Evolutionary conservation across 805 yeast genomes (phyloP).

Genomic region (Spathaspora hagerdaliae): DNA sequence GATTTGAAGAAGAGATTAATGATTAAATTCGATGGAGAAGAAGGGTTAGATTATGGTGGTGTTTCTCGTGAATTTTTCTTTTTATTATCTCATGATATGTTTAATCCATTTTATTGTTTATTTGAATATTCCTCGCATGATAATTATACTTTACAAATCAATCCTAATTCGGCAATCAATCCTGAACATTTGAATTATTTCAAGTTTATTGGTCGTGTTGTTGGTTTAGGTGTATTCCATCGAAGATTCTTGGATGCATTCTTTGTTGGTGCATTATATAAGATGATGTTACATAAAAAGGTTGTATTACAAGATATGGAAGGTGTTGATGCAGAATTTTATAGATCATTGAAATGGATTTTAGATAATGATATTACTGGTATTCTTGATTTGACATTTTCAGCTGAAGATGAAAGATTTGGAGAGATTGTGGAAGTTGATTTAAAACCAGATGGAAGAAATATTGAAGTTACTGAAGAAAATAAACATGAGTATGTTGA

Average conservation of each 20-base stretch:
- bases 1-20: constrained; percentile 95
- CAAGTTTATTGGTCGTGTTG: constrained; percentile 97
- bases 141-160: constrained; percentile 95
- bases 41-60: constrained; percentile 99
- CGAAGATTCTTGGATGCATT: constrained; percentile 96
- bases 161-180: constrained; percentile 94
- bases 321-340: constrained; percentile 97
- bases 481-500: constrained; percentile 95
- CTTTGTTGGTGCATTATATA: constrained; percentile 96
- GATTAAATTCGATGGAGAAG: constrained; percentile 99
- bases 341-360: constrained; percentile 93
- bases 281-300: constrained; percentile 94
- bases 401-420: constrained; percentile 87
- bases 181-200: constrained; percentile 98
- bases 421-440: constrained; percentile 91
- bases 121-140: constrained; percentile 98
- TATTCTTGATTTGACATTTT: constrained; percentile 81
- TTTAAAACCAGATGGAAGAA: constrained; percentile 81
- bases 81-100: constrained; percentile 95
- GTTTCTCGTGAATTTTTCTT: constrained; percentile 98
- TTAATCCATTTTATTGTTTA: constrained; percentile 94
- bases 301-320: constrained; percentile 97
- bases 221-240: constrained; percentile 97
- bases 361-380: constrained; percentile 86
- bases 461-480: constrained; percentile 90